Evolutionary conservation across 371 early-diverging fungal species (phyloP).

Genomic region (Mycotypha africana): DNA sequence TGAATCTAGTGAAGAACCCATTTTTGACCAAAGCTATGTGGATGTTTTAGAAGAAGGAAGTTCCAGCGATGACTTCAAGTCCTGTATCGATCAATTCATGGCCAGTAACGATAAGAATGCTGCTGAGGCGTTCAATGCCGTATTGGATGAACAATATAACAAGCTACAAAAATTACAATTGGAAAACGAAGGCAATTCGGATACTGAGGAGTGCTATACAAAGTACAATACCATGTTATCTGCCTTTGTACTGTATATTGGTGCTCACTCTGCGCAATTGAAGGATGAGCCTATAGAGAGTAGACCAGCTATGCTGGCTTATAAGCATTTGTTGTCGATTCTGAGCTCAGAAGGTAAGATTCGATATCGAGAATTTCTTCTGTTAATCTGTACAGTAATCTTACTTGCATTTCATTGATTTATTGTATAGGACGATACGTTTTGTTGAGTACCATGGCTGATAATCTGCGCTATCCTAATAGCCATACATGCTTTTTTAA

Average conservation of each 20-base stretch:
- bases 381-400: too few relatives aligned
- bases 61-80: slow-evolving; percentile 56
- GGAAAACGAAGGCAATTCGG: too few relatives aligned
- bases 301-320: slow-evolving; percentile 71
- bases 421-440: slow-evolving; percentile 83
- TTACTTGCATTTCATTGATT: too few relatives aligned
- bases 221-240: too few relatives aligned
- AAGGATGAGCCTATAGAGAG: slow-evolving; percentile 37
- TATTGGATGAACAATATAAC: slow-evolving; percentile 21
- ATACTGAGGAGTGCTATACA: too few relatives aligned
- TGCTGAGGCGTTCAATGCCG: slow-evolving; percentile 26
- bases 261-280: slow-evolving; percentile 64
- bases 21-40: slow-evolving; percentile 52
- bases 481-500: slow-evolving; percentile 92
- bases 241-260: slow-evolving; percentile 79
- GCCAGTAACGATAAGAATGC: slow-evolving; percentile 33
- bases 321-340: slow-evolving; percentile 66
- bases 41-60: slow-evolving; percentile 40
- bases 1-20: slow-evolving; percentile 54
- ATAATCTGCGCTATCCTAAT: slow-evolving; percentile 96
- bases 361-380: background rate
- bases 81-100: slow-evolving; percentile 64
- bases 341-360: slow-evolving; percentile 71
- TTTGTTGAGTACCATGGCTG: slow-evolving; percentile 84
- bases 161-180: slow-evolving; percentile 29